Percentiles rank a stretch among this genome's conserved stretches.
These are phyloP conservation scores for Globisporangium megalacanthum DNA, from an alignment of 352 stramenopile species.

Conservation along the genomic window DNA sequence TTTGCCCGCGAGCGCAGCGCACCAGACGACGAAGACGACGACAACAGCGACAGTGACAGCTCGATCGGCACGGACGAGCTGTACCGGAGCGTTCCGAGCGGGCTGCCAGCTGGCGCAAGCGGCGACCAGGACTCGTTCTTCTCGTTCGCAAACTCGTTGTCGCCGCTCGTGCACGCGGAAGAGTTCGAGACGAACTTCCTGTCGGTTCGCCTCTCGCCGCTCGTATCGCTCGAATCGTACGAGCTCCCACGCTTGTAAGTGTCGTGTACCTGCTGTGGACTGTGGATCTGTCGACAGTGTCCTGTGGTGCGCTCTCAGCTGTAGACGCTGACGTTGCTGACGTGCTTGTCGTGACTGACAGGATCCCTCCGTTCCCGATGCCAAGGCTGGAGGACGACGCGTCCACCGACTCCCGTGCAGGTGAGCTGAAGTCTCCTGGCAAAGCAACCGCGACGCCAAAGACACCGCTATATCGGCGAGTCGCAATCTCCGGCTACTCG, in stretches of 20 bases:
- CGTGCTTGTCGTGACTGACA: constrained; percentile 10
- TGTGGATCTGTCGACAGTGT: too few relatives aligned
- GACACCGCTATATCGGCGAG: constrained; percentile 14
- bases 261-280: neutral
- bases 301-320: neutral
- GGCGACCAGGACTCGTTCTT: constrained; percentile 77
- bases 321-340: neutral
- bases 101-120: constrained; percentile 17
- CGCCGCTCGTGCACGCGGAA: constrained; percentile 47
- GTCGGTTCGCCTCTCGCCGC: constrained; percentile 51
- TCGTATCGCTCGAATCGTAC: constrained; percentile 38
- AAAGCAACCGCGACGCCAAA: constrained; percentile 14
- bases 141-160: constrained; percentile 72
- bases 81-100: constrained; percentile 32
- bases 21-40: constrained; percentile 11
- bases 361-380: constrained; percentile 56
- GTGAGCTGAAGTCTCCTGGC: neutral
- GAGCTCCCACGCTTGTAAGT: constrained; percentile 70
- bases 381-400: constrained; percentile 17
- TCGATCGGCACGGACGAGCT: constrained; percentile 24
- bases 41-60: constrained; percentile 7
- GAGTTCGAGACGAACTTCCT: constrained; percentile 64
- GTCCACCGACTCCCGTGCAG: neutral
- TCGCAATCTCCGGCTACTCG: constrained; percentile 24
- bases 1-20: constrained; percentile 23